Evolutionary conservation across 148 eudicot species (phyloP).

Genomic region (Talinum fruticosum): DNA sequence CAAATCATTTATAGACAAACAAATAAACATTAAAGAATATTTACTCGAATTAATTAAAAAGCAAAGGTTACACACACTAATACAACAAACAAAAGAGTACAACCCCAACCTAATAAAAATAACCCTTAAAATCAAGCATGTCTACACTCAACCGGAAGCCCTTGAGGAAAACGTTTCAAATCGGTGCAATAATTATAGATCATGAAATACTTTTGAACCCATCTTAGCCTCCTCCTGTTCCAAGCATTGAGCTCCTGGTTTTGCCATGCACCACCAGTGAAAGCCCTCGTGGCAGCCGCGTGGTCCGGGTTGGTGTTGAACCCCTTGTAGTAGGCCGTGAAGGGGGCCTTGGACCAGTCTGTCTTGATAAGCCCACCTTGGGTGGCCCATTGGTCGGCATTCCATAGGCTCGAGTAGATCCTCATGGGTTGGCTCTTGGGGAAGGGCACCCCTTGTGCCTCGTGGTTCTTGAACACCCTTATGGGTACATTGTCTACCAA

Average conservation of each 20-base stretch:
- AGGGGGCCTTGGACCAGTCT: constrained; percentile 56
- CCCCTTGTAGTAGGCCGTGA: constrained; percentile 46
- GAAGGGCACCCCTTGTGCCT: constrained; percentile 50
- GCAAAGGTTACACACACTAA: neutral
- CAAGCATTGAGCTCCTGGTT: constrained; percentile 39
- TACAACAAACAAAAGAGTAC: neutral
- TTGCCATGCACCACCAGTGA: constrained; percentile 29
- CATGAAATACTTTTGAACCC: constrained; percentile 61
- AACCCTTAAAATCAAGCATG: neutral
- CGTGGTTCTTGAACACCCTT: constrained; percentile 58
- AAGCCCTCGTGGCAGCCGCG: constrained; percentile 21
- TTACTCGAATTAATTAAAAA: neutral
- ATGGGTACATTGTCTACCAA: constrained; percentile 60
- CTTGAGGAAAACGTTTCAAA: constrained; percentile 46
- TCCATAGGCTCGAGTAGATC: constrained; percentile 66
- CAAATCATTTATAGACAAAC: neutral
- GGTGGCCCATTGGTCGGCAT: constrained; percentile 70
- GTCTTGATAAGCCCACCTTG: constrained; percentile 59
- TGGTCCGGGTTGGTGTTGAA: constrained; percentile 43
- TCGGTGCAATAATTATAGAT: constrained; percentile 57
- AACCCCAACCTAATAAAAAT: neutral
- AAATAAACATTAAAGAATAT: neutral
- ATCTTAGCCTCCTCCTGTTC: constrained; percentile 43
- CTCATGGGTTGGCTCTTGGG: constrained; percentile 64
- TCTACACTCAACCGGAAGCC: constrained; percentile 46